Evolutionary conservation across 2,329 filamentous ascomycete species (phyloP).

Genomic region (Phyllosticta paracitricarpa): DNA sequence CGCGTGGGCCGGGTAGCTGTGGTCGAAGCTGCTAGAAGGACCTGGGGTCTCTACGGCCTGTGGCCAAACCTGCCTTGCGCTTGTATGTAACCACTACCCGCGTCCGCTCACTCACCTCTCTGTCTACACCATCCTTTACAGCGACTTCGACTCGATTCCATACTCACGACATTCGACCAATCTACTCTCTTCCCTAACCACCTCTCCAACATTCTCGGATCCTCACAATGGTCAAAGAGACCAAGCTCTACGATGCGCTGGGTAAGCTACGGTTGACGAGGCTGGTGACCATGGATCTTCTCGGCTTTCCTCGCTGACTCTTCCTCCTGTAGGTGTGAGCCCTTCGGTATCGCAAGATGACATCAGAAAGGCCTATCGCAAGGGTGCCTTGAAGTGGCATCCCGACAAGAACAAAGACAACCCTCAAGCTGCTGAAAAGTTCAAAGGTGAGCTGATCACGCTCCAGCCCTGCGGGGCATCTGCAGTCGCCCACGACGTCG

Average conservation of each 20-base stretch:
- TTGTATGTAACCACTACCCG: not conserved
- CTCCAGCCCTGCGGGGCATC: not conserved
- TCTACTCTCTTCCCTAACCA: not conserved
- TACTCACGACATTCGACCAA: not conserved
- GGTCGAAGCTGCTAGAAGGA: conserved; percentile 8
- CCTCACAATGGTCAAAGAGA: conserved; percentile 74
- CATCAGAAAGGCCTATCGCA: conserved; percentile 93
- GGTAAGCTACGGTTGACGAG: conserved; percentile 27
- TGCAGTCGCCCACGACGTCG: not conserved
- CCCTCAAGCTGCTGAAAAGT: conserved; percentile 75
- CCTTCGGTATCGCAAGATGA: conserved; percentile 79
- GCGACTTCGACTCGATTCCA: not conserved
- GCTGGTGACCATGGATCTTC: conserved; percentile 18
- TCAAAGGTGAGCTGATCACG: conserved; percentile 54
- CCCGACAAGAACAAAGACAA: conserved; percentile 98
- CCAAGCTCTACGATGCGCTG: conserved; percentile 86
- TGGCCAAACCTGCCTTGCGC: not conserved
- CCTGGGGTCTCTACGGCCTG: conserved; percentile 3
- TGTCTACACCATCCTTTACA: not conserved
- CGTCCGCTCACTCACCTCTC: not conserved
- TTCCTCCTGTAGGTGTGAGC: conserved; percentile 45
- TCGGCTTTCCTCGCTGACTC: conserved; percentile 10
- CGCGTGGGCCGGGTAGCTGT: not conserved
- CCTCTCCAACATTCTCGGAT: not conserved
- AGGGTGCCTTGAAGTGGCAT: conserved; percentile 83